A percentile compares a stretch with the other conserved stretches of the same genome.
Evolutionary conservation across 2,329 filamentous ascomycete species (phyloP).

Genomic region (Cladosporium sp.): DNA sequence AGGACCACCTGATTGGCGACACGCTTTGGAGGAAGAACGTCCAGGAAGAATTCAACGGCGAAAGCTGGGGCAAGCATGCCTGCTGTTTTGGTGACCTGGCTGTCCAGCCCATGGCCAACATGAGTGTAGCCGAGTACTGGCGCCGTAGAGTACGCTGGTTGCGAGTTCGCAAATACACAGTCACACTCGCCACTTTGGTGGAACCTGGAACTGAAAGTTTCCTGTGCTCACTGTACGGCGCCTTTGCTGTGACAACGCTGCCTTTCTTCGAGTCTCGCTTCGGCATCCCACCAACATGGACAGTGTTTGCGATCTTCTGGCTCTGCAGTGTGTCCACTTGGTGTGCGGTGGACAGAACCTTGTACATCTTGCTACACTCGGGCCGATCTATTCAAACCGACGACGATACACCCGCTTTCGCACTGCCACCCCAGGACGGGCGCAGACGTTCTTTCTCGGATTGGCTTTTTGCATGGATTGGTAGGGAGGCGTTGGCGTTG

Average conservation of each 20-base stretch:
- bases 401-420: constrained; percentile 73
- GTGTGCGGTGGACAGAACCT: constrained; percentile 73
- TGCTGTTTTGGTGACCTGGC: constrained; percentile 83
- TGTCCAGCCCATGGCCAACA: constrained; percentile 83
- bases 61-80: constrained; percentile 72
- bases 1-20: constrained; percentile 95
- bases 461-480: constrained; percentile 83
- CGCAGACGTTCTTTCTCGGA: constrained; percentile 61
- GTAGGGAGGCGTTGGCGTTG: constrained; percentile 77
- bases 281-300: constrained; percentile 66
- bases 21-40: constrained; percentile 75
- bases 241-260: constrained; percentile 75
- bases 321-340: constrained; percentile 65
- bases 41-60: constrained; percentile 37
- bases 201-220: constrained; percentile 91
- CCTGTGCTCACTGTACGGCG: constrained; percentile 76
- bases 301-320: constrained; percentile 67
- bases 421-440: constrained; percentile 51
- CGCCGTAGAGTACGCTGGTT: constrained; percentile 86
- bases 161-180: constrained; percentile 91
- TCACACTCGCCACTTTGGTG: constrained; percentile 82
- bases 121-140: constrained; percentile 75
- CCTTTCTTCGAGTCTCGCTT: constrained; percentile 60
- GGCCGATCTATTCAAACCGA: constrained; percentile 71
- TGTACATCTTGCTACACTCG: constrained; percentile 74